Evolutionary conservation across 2,329 filamentous ascomycete genomes (phyloP).

Genomic region (Arthrobotrys iridis): DNA sequence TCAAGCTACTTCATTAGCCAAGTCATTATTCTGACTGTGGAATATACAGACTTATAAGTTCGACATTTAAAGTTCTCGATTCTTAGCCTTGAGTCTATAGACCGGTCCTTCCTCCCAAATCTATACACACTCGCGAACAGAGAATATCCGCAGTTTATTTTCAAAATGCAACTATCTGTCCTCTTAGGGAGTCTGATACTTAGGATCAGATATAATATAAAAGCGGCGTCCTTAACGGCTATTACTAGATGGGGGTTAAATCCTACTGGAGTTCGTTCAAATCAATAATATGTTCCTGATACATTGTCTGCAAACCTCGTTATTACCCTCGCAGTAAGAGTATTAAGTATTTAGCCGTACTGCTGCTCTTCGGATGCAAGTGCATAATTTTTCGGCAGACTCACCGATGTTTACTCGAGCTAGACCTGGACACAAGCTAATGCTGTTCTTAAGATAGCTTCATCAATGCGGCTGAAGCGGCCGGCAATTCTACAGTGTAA

Average conservation of each 20-base stretch:
- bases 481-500: conserved; percentile 46
- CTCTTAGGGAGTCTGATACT: background rate
- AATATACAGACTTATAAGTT: too few relatives aligned
- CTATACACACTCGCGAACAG: too few relatives aligned
- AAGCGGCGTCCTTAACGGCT: conserved; percentile 14
- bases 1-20: too few relatives aligned
- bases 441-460: conserved; percentile 25
- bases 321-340: conserved; percentile 56
- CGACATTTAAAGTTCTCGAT: too few relatives aligned
- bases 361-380: too few relatives aligned
- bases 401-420: too few relatives aligned
- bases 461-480: conserved; percentile 53
- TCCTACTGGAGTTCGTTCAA: conserved; percentile 64
- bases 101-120: too few relatives aligned
- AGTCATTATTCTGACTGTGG: too few relatives aligned
- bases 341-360: background rate
- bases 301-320: conserved; percentile 57
- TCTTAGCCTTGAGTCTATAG: too few relatives aligned
- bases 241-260: conserved; percentile 63
- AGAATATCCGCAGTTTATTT: too few relatives aligned
- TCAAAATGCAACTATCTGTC: conserved; percentile 8
- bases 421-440: background rate
- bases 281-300: conserved; percentile 66
- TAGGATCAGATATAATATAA: background rate
- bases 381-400: too few relatives aligned